Evolutionary conservation across 768 basidiomycete species (phyloP), one percentile per base, ranked within the genome.

Genomic region (Lyophyllum semitale): DNA sequence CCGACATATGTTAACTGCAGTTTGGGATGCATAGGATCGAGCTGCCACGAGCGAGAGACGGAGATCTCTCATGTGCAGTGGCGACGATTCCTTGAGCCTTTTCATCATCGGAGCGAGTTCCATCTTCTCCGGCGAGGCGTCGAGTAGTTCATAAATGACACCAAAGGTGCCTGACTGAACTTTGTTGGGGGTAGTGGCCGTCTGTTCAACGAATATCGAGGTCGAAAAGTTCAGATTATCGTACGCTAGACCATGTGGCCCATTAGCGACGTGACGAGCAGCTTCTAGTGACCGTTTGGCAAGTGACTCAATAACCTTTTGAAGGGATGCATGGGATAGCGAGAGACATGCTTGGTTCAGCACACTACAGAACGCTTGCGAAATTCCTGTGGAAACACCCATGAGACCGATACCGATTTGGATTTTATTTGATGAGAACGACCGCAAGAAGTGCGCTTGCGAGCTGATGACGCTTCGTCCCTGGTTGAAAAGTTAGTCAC

Each of bases 151-250:
- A 53, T 74, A 74, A 2, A 76, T 47, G 4, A 72, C 57, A 5
- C 62, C 25, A 45, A 72, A 68, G 0, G 72, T 75, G 1, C 73
- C 72, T 1, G 71, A 73, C 35, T 71, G 69, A 6, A 74, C 73
- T 54, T 74, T 76, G 29, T 54, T 60, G 11, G 63, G 62, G 1
- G 61, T 59, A n/a, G 55, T 48, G 2, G 59, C 55, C 0, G 54
- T 45, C 52, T 75, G 69, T 53, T 75, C 71, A 18, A 72, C 60
- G 38, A 60, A 64, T 17, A 67, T 73, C 1, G 72, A 73, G 1
- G 59, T 65, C 0, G 56, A 64, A 49, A 53, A 5, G 25, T 47
- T 53, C 29, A 53, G 18, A 17, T 55, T 55, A 45, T 59, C 48
- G 29, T 59, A 59, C 3, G 25, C 23, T 20, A 25, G 20, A 13